Base-by-base conservation (phyloP, 192 early-diverging fungal species). In the Pilobolus umbonatus region DNA sequence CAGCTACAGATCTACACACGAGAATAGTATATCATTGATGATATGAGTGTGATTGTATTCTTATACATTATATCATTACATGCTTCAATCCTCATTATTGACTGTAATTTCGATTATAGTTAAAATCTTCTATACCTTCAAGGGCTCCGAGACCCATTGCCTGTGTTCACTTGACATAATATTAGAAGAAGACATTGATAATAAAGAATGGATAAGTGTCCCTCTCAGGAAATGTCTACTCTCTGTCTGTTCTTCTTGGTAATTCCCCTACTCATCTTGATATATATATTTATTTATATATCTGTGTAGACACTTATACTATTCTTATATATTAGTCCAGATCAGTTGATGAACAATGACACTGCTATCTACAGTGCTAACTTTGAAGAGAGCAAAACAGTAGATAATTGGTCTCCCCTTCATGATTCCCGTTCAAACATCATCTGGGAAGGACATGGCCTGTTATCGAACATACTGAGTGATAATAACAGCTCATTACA, bases 291-390 rank as follows among this genome's bases (percentile, higher is more conserved):
- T 24, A 35, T 30, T 53, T 53, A 34, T 21, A 53, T 36, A 17
- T 14, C 32, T n/a, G n/a, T n/a, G n/a, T n/a, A n/a, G n/a, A n/a
- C n/a, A n/a, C n/a, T n/a, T n/a, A n/a, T n/a, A n/a, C n/a, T n/a
- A n/a, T n/a, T n/a, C n/a, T 28, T 36, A 28, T 26, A 30, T 54
- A n/a, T n/a, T n/a, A 66, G 64, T 24, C 64, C 64, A 21, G 64
- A 66, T 55, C 57, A 58, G 40, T 52, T 66, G 15, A 47, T 48
- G 32, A 44, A 52, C 28, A 57, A 25, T 25, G 57, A 66, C 40
- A 58, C 57, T 3, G 56, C 64, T 30, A 53, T 66, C 24, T 66
- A 66, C 35, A 66, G 55, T 19, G 64, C 57, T 14, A 66, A 66
- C 30, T 60, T 60, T 29, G 57, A 66, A 42, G 64, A 66, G 30